Percentiles rank a stretch among this genome's conserved stretches.
phyloP scores from a whole-genome alignment of 306 rosid species.

The Trifolium fragiferum region DNA sequence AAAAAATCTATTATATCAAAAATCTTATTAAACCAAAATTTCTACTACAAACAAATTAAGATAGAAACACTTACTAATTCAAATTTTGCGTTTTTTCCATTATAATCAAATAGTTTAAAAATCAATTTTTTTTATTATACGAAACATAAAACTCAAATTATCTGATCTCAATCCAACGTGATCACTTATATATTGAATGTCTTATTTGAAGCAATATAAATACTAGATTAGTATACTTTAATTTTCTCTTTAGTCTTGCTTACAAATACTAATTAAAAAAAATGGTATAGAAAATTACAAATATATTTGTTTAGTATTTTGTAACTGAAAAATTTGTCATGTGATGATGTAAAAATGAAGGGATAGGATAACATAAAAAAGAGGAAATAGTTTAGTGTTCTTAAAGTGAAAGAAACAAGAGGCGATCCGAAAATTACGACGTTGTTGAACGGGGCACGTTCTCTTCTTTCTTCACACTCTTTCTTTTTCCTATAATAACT shows the following conservation, averaged over 20 bases:
- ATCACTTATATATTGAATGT: too few species aligned
- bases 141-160: too few species aligned
- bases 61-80: too few species aligned
- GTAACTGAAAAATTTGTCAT: not conserved
- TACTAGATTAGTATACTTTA: not conserved
- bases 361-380: not conserved
- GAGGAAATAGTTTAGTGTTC: not conserved
- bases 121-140: too few species aligned
- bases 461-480: not conserved
- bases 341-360: not conserved
- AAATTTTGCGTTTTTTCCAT: too few species aligned
- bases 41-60: not conserved
- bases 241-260: not conserved
- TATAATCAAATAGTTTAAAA: too few species aligned
- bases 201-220: too few species aligned
- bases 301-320: too few species aligned
- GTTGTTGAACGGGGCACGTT: slow-evolving; percentile 40
- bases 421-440: slow-evolving; percentile 52
- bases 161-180: too few species aligned
- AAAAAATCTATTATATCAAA: too few species aligned
- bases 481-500: not conserved
- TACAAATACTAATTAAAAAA: not conserved
- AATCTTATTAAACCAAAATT: not conserved
- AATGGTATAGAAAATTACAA: not conserved
- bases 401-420: slow-evolving; percentile 32